Evolutionary conservation across 495 filamentous ascomycete genomes (phyloP).

Genomic region (Penicillium coffeae): DNA sequence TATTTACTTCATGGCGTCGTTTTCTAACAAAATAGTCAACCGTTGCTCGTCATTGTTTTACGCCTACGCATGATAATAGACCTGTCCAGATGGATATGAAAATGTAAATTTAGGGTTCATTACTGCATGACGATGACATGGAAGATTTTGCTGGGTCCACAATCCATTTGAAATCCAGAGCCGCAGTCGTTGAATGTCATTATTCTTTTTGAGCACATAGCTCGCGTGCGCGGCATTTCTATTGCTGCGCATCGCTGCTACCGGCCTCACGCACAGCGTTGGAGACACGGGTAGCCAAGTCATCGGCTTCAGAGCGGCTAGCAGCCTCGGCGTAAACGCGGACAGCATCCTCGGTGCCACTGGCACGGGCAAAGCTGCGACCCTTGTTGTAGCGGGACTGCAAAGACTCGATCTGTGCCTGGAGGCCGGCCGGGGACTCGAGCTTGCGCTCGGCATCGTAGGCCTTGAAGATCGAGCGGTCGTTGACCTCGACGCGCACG

Average conservation of each 20-base stretch:
- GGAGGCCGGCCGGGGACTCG: conserved; percentile 70
- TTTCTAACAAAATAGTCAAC: too few species aligned
- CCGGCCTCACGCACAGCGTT: conserved; percentile 58
- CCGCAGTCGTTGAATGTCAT: conserved; percentile 7
- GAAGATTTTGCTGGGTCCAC: conserved; percentile 7
- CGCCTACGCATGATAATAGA: too few species aligned
- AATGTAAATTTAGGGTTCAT: conserved; percentile 8
- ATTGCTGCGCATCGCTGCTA: conserved; percentile 16
- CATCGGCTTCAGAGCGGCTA: conserved; percentile 76
- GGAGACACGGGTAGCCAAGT: conserved; percentile 78
- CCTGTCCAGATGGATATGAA: not conserved
- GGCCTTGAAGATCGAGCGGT: conserved; percentile 83
- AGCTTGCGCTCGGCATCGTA: conserved; percentile 89
- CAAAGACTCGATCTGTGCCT: conserved; percentile 77
- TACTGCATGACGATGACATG: conserved; percentile 14
- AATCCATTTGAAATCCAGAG: not conserved
- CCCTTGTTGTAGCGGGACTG: conserved; percentile 91
- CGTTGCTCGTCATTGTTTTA: too few species aligned
- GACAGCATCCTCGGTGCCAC: conserved; percentile 93
- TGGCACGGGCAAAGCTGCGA: conserved; percentile 84
- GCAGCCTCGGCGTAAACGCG: conserved; percentile 96
- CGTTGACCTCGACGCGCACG: conserved; percentile 80
- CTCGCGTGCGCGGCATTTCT: not conserved
- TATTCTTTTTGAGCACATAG: conserved; percentile 1
- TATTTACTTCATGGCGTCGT: too few species aligned